These are phyloP conservation scores for Talaromyces funiculosus DNA, from an alignment of 2,329 filamentous ascomycete genomes.

Conservation along the genomic window DNA sequence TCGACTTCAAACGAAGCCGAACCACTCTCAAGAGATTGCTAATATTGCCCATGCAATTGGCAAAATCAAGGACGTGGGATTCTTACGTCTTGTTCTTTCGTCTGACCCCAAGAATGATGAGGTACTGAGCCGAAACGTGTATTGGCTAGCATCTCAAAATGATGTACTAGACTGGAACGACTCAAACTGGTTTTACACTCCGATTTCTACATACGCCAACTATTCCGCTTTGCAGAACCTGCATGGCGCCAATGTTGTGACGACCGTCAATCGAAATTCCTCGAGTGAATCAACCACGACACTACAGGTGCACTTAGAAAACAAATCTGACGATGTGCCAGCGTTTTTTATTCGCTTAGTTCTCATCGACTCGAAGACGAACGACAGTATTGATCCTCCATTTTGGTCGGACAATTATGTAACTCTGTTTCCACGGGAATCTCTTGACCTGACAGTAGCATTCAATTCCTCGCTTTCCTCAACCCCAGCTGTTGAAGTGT, in stretches of 20 bases:
- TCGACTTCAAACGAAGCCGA: conserved; percentile 38
- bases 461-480: conserved; percentile 16
- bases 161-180: conserved; percentile 53
- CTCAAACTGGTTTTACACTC: conserved; percentile 57
- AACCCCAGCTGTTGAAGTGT: conserved; percentile 17
- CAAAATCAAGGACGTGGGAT: conserved; percentile 40
- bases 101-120: conserved; percentile 23
- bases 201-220: conserved; percentile 48
- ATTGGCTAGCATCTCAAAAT: conserved; percentile 48
- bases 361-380: conserved; percentile 39
- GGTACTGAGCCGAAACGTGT: conserved; percentile 53
- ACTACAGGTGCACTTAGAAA: conserved; percentile 45
- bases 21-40: conserved; percentile 37
- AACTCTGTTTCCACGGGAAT: conserved; percentile 55
- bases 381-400: conserved; percentile 47
- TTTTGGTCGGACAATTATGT: conserved; percentile 60
- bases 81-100: conserved; percentile 47
- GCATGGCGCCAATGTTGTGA: conserved; percentile 33
- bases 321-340: conserved; percentile 46
- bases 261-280: conserved; percentile 18
- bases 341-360: conserved; percentile 55
- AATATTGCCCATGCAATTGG: conserved; percentile 26
- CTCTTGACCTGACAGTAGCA: conserved; percentile 35
- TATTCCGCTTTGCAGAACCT: conserved; percentile 44
- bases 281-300: conserved; percentile 11